A percentile compares a stretch with the other conserved stretches of the same genome.
These are phyloP conservation scores for Coffea eugenioides DNA, from an alignment of 257 asterid genomes.

Conservation along the genomic window DNA sequence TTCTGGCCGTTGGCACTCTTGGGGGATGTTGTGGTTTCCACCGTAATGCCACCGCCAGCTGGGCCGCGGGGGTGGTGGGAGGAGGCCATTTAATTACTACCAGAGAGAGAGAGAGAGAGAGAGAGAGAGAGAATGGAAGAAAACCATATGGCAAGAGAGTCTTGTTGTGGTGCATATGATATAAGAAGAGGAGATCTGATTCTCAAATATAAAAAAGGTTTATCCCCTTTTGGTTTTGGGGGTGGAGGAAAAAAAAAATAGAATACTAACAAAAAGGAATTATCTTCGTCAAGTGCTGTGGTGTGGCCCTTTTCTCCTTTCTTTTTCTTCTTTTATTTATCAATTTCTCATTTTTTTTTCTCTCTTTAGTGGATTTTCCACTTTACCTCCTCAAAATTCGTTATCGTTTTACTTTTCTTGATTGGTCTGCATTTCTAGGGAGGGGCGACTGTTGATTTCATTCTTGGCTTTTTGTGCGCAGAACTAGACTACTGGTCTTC, in stretches of 20 bases:
- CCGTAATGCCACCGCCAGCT: slow-evolving; percentile 7
- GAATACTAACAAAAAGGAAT: not conserved
- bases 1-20: not conserved
- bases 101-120: not conserved
- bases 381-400: not conserved
- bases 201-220: too few relatives aligned
- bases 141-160: not conserved
- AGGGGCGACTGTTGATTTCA: not conserved
- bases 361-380: not conserved
- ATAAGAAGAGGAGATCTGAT: not conserved
- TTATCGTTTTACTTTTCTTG: not conserved
- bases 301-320: too few relatives aligned
- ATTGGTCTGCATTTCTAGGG: not conserved
- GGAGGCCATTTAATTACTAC: slow-evolving; percentile 17
- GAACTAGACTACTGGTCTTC: not conserved
- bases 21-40: slow-evolving; percentile 20
- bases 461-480: not conserved
- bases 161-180: not conserved
- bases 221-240: too few relatives aligned
- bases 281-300: not conserved
- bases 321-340: too few relatives aligned
- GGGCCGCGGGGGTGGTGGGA: not conserved
- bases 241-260: too few relatives aligned
- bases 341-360: not conserved
- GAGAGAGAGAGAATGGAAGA: not conserved